Conservation (phyloP, 768 basidiomycete species). For the Trametes cinnabarina region DNA sequence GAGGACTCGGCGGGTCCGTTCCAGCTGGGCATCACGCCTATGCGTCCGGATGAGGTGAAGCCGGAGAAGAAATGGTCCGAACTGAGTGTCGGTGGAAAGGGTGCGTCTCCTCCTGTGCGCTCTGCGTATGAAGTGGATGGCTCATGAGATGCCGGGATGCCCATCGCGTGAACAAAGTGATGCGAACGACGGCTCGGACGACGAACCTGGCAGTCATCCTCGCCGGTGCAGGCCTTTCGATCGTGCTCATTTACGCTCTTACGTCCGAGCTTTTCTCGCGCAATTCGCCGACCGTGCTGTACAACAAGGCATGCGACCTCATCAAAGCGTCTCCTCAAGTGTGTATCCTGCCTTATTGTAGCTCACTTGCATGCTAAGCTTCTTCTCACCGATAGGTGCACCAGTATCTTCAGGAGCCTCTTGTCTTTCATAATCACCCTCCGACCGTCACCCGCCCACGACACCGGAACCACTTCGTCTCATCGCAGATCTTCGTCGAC, state of each 20-base stretch:
- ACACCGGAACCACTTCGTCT: constrained; percentile 79
- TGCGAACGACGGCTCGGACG: constrained; percentile 51
- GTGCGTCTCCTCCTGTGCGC: constrained; percentile 35
- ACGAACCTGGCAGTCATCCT: constrained; percentile 55
- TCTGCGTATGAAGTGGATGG: background rate
- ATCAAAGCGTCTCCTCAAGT: constrained; percentile 49
- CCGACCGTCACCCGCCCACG: constrained; percentile 73
- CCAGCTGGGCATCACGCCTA: constrained; percentile 64
- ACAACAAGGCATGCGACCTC: constrained; percentile 55
- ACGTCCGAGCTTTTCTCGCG: constrained; percentile 84
- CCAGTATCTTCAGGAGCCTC: constrained; percentile 63
- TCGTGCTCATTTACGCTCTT: constrained; percentile 72
- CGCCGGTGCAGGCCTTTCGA: constrained; percentile 78
- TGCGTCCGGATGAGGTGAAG: constrained; percentile 50
- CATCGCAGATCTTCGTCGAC: constrained; percentile 74
- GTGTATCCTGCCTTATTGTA: constrained; percentile 13
- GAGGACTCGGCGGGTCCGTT: constrained; percentile 77
- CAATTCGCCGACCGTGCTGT: constrained; percentile 83
- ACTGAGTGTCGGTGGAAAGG: constrained; percentile 72
- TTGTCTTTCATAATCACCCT: constrained; percentile 79
- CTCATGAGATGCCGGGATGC: background rate
- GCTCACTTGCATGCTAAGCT: background rate
- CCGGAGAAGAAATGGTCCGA: constrained; percentile 77
- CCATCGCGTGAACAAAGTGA: constrained; percentile 36
- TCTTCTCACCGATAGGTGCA: constrained; percentile 46